Conservation (phyloP, 1,284 basidiomycete genomes). For the Malassezia brasiliensis region DNA sequence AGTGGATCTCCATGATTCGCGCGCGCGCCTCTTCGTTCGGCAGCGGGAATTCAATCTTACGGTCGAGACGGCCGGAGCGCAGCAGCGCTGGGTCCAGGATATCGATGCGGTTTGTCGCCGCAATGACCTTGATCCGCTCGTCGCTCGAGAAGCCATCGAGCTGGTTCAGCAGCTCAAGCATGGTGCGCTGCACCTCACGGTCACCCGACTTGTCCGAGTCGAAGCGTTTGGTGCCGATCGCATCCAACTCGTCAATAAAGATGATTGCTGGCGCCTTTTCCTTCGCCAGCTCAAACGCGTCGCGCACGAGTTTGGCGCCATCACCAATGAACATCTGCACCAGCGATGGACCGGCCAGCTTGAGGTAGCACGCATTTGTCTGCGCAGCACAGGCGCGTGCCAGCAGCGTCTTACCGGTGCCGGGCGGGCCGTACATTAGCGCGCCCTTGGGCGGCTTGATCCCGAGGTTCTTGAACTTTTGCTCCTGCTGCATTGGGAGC, state of each 20-base stretch:
- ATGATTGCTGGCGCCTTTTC: conserved; percentile 97
- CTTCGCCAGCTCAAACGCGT: conserved; percentile 91
- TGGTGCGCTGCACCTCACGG: conserved; percentile 96
- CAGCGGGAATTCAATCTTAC: conserved; percentile 72
- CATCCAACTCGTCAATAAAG: conserved; percentile 99
- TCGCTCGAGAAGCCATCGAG: conserved; percentile 77
- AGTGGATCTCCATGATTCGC: conserved; percentile 67
- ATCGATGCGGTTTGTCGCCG: conserved; percentile 96
- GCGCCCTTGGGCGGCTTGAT: conserved; percentile 69
- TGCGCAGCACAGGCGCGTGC: conserved; percentile 79
- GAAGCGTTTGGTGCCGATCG: conserved; percentile 96
- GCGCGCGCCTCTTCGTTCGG: conserved; percentile 66
- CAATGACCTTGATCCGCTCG: conserved; percentile 96
- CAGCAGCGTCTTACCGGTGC: conserved; percentile 93
- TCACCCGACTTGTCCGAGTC: conserved; percentile 96
- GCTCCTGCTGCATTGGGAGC: conserved; percentile 68
- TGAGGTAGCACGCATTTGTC: conserved; percentile 70
- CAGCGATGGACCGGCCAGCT: conserved; percentile 66
- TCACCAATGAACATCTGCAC: conserved; percentile 86
- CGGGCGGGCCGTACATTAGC: conserved; percentile 71
- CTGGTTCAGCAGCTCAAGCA: conserved; percentile 93
- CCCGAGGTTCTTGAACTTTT: conserved; percentile 70
- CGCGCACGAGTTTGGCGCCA: conserved; percentile 94
- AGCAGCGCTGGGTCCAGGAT: conserved; percentile 76
- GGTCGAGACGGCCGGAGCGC: conserved; percentile 64